Evolutionary conservation across 2,329 filamentous ascomycete species (phyloP).

Genomic region (Aspergillus sp.): DNA sequence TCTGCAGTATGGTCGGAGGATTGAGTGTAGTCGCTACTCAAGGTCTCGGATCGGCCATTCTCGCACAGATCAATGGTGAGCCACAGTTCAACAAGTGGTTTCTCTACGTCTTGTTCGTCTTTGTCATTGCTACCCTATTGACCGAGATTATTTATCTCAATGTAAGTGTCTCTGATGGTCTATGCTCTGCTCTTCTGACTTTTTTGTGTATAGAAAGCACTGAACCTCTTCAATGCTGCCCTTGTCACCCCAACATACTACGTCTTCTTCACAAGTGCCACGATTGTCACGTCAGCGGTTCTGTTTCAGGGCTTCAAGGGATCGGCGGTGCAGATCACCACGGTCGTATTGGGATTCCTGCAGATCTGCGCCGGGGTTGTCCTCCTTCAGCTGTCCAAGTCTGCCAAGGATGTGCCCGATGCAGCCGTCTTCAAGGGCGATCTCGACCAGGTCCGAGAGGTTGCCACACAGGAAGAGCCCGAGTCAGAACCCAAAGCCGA

Average conservation of each 20-base stretch:
- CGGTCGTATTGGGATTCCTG: slow-evolving; percentile 88
- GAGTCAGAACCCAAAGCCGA: slow-evolving; percentile 95
- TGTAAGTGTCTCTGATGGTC: slow-evolving; percentile 53
- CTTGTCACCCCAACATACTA: slow-evolving; percentile 98
- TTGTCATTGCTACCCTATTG: slow-evolving; percentile 81
- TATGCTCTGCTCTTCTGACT: background rate
- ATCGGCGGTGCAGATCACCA: slow-evolving; percentile 71
- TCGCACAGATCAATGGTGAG: slow-evolving; percentile 75
- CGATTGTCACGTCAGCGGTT: slow-evolving; percentile 88
- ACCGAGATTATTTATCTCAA: slow-evolving; percentile 96
- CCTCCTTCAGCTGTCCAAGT: slow-evolving; percentile 92
- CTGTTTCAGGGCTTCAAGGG: slow-evolving; percentile 94
- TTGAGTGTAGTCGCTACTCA: slow-evolving; percentile 93
- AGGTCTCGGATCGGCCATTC: slow-evolving; percentile 83
- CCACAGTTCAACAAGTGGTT: slow-evolving; percentile 98
- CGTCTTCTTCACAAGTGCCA: slow-evolving; percentile 94
- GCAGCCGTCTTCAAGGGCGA: slow-evolving; percentile 87
- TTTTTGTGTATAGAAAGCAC: slow-evolving; percentile 71
- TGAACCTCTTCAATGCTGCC: slow-evolving; percentile 94
- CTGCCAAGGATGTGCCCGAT: slow-evolving; percentile 94
- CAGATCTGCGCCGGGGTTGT: slow-evolving; percentile 92
- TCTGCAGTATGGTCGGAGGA: slow-evolving; percentile 92
- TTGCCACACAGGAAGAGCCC: slow-evolving; percentile 92
- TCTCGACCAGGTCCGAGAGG: slow-evolving; percentile 89
- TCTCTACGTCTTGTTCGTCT: slow-evolving; percentile 82